phyloP scores from a whole-genome alignment of 2,329 filamentous ascomycete species.

The Paecilomyces sp. region DNA sequence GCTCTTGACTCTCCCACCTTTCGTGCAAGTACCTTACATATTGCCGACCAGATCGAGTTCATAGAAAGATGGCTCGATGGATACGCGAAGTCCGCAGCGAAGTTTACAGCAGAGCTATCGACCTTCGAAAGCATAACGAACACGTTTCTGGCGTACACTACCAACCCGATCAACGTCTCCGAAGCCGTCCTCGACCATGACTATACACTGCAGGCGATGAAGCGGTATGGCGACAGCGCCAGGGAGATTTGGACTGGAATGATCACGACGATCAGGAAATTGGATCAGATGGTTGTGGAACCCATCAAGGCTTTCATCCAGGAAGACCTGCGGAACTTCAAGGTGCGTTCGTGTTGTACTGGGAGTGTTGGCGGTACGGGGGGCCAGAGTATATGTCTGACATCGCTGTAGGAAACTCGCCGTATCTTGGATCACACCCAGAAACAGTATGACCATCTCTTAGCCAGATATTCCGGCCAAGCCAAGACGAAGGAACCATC shows the following conservation, averaged over 20 bases:
- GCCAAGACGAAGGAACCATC: slow-evolving; percentile 92
- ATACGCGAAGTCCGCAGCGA: slow-evolving; percentile 57
- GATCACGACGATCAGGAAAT: slow-evolving; percentile 65
- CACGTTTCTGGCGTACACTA: slow-evolving; percentile 65
- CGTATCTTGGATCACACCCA: slow-evolving; percentile 71
- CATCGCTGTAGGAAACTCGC: slow-evolving; percentile 54
- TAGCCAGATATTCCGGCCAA: slow-evolving; percentile 75
- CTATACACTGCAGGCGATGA: slow-evolving; percentile 82
- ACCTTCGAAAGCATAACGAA: slow-evolving; percentile 74
- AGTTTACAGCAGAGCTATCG: slow-evolving; percentile 58
- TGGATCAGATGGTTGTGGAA: slow-evolving; percentile 70
- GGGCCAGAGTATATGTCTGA: slow-evolving; percentile 8
- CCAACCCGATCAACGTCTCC: slow-evolving; percentile 65
- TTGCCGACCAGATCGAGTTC: slow-evolving; percentile 82
- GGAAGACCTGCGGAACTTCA: slow-evolving; percentile 76
- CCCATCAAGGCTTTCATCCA: slow-evolving; percentile 73
- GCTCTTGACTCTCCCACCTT: slow-evolving; percentile 95
- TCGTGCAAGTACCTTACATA: slow-evolving; percentile 77
- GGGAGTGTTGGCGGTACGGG: neutral
- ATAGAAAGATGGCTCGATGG: slow-evolving; percentile 87
- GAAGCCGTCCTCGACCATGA: slow-evolving; percentile 90
- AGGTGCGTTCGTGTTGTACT: slow-evolving; percentile 34
- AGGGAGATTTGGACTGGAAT: slow-evolving; percentile 81
- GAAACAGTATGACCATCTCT: slow-evolving; percentile 72
- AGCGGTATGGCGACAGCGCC: slow-evolving; percentile 75